phyloP scores from a whole-genome alignment of 2,329 filamentous ascomycete species.

The Scolecobasidium constrictum region DNA sequence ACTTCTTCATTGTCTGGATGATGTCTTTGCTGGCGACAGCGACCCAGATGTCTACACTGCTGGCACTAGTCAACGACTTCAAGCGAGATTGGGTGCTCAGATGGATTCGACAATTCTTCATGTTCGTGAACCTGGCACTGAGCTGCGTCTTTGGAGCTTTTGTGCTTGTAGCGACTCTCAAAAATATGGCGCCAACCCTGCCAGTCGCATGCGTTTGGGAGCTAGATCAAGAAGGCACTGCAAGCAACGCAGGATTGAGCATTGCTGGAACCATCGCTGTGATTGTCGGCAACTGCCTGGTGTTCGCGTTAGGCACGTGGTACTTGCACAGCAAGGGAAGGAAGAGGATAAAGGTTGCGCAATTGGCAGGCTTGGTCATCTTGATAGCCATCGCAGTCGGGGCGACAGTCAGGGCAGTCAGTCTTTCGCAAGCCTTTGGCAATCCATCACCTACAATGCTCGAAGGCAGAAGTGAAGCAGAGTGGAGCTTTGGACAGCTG shows the following conservation, averaged over 20 bases:
- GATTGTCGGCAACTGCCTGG: conserved; percentile 46
- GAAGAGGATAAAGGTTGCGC: conserved; percentile 44
- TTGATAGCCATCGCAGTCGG: conserved; percentile 44
- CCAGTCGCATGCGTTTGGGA: conserved; percentile 54
- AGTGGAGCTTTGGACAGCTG: conserved; percentile 54
- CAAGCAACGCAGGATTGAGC: conserved; percentile 35
- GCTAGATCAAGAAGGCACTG: conserved; percentile 24
- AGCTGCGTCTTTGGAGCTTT: conserved; percentile 46
- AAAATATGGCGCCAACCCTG: conserved; percentile 40
- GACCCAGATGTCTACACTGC: conserved; percentile 53
- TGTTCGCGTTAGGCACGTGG: conserved; percentile 52
- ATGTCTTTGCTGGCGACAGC: conserved; percentile 52
- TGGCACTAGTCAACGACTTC: conserved; percentile 56
- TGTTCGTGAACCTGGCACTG: conserved; percentile 53
- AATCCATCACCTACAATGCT: conserved; percentile 36
- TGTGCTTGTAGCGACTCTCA: conserved; percentile 44
- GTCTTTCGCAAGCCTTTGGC: conserved; percentile 52
- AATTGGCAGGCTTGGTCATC: conserved; percentile 42
- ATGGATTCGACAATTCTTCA: conserved; percentile 54
- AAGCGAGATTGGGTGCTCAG: conserved; percentile 55
- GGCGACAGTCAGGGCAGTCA: conserved; percentile 45
- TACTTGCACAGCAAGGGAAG: conserved; percentile 49
- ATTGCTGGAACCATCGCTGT: conserved; percentile 51
- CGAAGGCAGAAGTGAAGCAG: conserved; percentile 41
- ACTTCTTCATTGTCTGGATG: conserved; percentile 64